These are phyloP conservation scores for Aspergillus tamarii DNA, from an alignment of 2,329 filamentous ascomycete species.

Conservation along the genomic window DNA sequence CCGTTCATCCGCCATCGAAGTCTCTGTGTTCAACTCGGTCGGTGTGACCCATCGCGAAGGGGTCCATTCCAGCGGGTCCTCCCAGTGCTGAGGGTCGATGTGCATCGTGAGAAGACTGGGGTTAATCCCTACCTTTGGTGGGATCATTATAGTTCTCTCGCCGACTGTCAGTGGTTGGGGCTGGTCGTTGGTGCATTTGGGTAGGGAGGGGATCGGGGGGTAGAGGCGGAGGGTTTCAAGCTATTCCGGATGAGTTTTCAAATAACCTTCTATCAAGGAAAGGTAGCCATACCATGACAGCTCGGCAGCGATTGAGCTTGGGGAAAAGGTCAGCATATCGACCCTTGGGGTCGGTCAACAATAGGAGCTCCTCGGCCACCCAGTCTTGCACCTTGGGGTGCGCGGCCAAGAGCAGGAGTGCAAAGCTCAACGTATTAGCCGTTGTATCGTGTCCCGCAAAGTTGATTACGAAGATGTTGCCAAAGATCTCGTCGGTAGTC, in stretches of 20 bases:
- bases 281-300: not conserved
- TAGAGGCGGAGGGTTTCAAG: slow-evolving; percentile 14
- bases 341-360: not conserved
- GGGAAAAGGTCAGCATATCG: slow-evolving; percentile 6
- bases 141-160: not conserved
- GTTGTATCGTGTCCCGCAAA: slow-evolving; percentile 13
- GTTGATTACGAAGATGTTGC: slow-evolving; percentile 13
- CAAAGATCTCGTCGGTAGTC: slow-evolving; percentile 8
- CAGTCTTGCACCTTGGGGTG: slow-evolving; percentile 9
- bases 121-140: not conserved
- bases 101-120: slow-evolving; percentile 6
- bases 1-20: not conserved
- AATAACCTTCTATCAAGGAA: not conserved
- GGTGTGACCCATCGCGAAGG: slow-evolving; percentile 6
- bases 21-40: too few relatives aligned
- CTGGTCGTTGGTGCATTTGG: slow-evolving; percentile 9
- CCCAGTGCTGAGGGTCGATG: slow-evolving; percentile 5
- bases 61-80: slow-evolving; percentile 5
- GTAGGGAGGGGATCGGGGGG: slow-evolving; percentile 5
- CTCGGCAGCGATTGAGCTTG: not conserved
- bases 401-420: slow-evolving; percentile 5
- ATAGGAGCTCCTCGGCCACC: slow-evolving; percentile 9
- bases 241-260: not conserved
- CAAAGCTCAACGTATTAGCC: slow-evolving; percentile 8
- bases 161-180: not conserved